Evolutionary conservation across 495 filamentous ascomycete genomes (phyloP).

Genomic region (Entonaema liquescens): DNA sequence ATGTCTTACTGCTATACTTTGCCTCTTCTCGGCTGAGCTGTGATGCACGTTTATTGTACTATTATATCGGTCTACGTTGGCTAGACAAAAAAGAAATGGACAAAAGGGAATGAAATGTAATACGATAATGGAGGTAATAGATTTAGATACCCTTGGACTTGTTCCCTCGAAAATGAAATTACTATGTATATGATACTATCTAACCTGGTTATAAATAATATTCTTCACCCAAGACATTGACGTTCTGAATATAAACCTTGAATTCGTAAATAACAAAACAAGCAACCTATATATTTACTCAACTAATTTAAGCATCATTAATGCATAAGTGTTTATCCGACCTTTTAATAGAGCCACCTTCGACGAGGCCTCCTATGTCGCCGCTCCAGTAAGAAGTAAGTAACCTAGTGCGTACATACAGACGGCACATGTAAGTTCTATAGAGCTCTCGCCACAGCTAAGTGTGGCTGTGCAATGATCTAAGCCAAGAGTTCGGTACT

Average conservation of each 20-base stretch:
- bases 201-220: background rate
- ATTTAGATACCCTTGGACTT: conserved; percentile 18
- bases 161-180: conserved; percentile 3
- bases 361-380: conserved; percentile 6
- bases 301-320: no score
- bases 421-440: background rate
- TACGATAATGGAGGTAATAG: background rate
- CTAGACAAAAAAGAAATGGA: background rate
- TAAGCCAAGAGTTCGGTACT: conserved; percentile 24
- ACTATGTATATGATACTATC: background rate
- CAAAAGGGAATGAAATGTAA: no score
- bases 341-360: background rate
- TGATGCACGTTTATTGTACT: background rate
- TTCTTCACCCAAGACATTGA: background rate
- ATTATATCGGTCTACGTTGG: conserved; percentile 9
- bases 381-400: background rate
- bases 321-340: no score
- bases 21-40: background rate
- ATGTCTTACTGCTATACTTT: background rate
- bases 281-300: no score
- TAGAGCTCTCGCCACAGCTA: conserved; percentile 25
- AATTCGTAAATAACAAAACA: no score
- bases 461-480: conserved; percentile 34
- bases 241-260: no score
- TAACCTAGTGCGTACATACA: background rate